Evolutionary conservation across 805 yeast genomes (phyloP).

Genomic region (Ogataea pini): DNA sequence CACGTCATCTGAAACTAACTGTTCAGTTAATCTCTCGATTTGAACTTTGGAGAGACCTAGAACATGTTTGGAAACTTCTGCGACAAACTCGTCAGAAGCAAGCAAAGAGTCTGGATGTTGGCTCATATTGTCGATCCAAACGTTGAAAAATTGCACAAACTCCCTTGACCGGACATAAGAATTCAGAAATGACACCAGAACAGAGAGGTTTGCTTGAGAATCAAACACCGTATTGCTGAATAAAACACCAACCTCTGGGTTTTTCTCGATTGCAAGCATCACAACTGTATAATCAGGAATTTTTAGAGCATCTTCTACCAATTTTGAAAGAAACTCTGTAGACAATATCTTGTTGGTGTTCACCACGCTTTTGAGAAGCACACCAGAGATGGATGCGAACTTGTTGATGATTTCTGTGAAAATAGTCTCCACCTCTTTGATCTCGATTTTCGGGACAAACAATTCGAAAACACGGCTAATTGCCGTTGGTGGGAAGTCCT

Average conservation of each 20-base stretch:
- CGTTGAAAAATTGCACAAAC: slow-evolving; percentile 45
- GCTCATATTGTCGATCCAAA: slow-evolving; percentile 40
- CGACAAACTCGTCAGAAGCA: slow-evolving; percentile 34
- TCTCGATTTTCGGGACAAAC: slow-evolving; percentile 36
- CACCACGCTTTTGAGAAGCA: slow-evolving; percentile 48
- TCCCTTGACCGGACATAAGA: slow-evolving; percentile 63
- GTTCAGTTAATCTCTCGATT: slow-evolving; percentile 31
- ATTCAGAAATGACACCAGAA: slow-evolving; percentile 25
- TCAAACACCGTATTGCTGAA: slow-evolving; percentile 39
- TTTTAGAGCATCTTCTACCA: slow-evolving; percentile 38
- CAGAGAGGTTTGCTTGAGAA: not conserved
- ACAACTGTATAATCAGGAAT: slow-evolving; percentile 45
- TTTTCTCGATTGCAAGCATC: slow-evolving; percentile 49
- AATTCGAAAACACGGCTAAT: slow-evolving; percentile 35
- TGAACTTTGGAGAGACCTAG: slow-evolving; percentile 50
- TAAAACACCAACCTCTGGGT: slow-evolving; percentile 57
- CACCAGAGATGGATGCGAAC: slow-evolving; percentile 43
- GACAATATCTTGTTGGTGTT: slow-evolving; percentile 55
- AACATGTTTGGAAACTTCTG: slow-evolving; percentile 42
- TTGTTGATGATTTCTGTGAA: slow-evolving; percentile 43
- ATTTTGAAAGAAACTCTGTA: slow-evolving; percentile 45
- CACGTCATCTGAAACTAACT: slow-evolving; percentile 17
- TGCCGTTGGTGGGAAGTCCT: slow-evolving; percentile 20
- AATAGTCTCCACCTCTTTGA: slow-evolving; percentile 47
- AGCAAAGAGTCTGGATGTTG: slow-evolving; percentile 17